These are phyloP conservation scores for Didymosphaeria variabile DNA, from an alignment of 2,329 filamentous ascomycete species.

Conservation along the genomic window DNA sequence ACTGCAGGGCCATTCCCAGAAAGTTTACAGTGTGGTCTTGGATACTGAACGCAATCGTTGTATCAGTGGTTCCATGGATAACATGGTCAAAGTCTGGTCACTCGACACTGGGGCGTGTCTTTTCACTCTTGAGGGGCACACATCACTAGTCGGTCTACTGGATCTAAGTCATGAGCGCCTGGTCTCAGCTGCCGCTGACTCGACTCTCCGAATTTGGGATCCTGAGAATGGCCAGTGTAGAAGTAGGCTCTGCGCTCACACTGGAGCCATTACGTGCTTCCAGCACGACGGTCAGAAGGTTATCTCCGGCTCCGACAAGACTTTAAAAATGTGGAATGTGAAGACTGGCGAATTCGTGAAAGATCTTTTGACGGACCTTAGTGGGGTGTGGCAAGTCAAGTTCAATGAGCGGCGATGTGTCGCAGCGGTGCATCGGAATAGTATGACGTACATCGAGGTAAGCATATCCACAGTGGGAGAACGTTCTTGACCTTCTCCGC, in stretches of 20 bases:
- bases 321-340: conserved; percentile 98
- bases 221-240: conserved; percentile 91
- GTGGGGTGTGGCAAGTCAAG: conserved; percentile 98
- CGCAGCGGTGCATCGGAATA: conserved; percentile 92
- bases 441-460: conserved; percentile 95
- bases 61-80: conserved; percentile 99
- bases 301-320: conserved; percentile 93
- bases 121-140: conserved; percentile 91
- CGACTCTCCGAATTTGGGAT: conserved; percentile 95
- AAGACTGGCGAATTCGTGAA: conserved; percentile 90
- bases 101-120: conserved; percentile 84
- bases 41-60: conserved; percentile 92
- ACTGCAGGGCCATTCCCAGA: conserved; percentile 85
- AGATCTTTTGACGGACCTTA: conserved; percentile 90
- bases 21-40: conserved; percentile 96
- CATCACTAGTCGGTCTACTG: conserved; percentile 87
- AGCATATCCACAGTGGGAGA: conserved; percentile 26
- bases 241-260: conserved; percentile 89
- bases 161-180: conserved; percentile 89
- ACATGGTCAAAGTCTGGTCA: conserved; percentile 97
- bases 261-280: conserved; percentile 97
- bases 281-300: conserved; percentile 97
- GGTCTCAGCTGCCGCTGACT: conserved; percentile 94
- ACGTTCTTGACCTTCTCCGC: background rate
- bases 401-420: conserved; percentile 96